Conservation (phyloP, 148 eudicot species). For the Dysphania ambrosioides region DNA sequence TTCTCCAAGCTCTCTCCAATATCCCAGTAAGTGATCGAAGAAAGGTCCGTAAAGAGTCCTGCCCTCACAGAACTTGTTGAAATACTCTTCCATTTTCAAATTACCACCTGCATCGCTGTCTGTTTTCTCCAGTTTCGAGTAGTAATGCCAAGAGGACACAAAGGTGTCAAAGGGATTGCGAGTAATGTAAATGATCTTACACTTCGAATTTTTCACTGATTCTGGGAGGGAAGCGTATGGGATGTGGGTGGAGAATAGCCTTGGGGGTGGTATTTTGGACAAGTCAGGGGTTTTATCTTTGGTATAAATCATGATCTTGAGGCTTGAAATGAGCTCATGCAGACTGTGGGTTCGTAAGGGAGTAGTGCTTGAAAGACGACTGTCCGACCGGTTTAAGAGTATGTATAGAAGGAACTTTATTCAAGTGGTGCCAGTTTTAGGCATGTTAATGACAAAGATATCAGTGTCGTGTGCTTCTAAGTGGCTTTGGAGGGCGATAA, state of each 20-base stretch:
- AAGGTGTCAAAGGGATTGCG: conserved; percentile 24
- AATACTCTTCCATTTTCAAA: conserved; percentile 22
- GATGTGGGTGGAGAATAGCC: conserved; percentile 25
- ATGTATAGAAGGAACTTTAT: conserved; percentile 17
- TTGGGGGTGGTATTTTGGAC: neutral
- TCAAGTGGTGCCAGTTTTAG: conserved; percentile 30
- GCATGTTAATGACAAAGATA: conserved; percentile 11
- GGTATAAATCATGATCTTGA: neutral
- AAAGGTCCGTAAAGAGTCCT: conserved; percentile 31
- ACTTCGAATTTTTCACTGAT: conserved; percentile 1
- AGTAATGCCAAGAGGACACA: conserved; percentile 20
- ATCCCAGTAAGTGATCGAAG: conserved; percentile 35
- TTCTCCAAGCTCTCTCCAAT: conserved; percentile 32
- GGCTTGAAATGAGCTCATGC: neutral
- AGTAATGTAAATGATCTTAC: neutral
- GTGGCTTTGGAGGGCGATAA: conserved; percentile 12
- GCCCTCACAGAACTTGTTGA: conserved; percentile 37
- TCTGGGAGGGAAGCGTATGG: conserved; percentile 17
- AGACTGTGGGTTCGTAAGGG: neutral
- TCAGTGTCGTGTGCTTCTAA: conserved; percentile 7
- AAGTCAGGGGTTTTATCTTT: neutral
- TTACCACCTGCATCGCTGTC: neutral
- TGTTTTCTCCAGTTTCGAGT: neutral
- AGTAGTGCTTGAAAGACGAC: neutral
- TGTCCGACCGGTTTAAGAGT: neutral